Evolutionary conservation across 306 rosid species (phyloP), one percentile per base, ranked within the genome.

Genomic region (Quillaja saponaria): DNA sequence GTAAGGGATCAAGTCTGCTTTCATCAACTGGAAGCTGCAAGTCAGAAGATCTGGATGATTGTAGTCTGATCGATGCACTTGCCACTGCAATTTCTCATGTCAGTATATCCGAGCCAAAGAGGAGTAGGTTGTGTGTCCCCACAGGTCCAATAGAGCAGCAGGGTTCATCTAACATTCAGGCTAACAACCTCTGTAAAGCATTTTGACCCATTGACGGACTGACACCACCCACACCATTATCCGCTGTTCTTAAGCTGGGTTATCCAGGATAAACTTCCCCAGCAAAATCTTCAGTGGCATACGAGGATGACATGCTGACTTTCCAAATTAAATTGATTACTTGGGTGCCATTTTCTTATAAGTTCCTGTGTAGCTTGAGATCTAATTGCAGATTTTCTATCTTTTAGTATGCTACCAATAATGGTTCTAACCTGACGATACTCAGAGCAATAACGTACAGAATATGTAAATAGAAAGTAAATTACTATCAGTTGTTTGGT

Each of bases 161-260:
- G 64, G 78, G 87, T 72, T 94, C 99, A 48, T 89, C 99, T 87
- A 94, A 89, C 90, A 63, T 92, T 91, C 86, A 81, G 79, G 78
- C 94, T 78, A 92, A 82, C 87, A 81, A 89, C 82, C 99, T 89
- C 69, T 94, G 99, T 82, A 89, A 81, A 89, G 99, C 99, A 41
- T 94, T 89, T 78, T 94, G 82, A 94, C 82, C 72, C 67, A 82
- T 76, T 75, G 78, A 86, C 84, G 58, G 61, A 73, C 81, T 77
- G 78, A 82, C 83, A 39, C 76, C 41, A 53, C 41, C 42, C 7
- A 18, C 37, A 49, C 66, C 81, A 58, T 70, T 55, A 54, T 72
- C 82, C 59, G 56, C 64, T 66, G 69, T 47, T 75, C 82, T 80
- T 47, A 53, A 41, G 81, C 81, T 79, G 84, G 85, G 85, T 75